These are phyloP conservation scores for Pseudogymnoascus sp. DNA, from an alignment of 2,329 filamentous ascomycete species.

Conservation along the genomic window DNA sequence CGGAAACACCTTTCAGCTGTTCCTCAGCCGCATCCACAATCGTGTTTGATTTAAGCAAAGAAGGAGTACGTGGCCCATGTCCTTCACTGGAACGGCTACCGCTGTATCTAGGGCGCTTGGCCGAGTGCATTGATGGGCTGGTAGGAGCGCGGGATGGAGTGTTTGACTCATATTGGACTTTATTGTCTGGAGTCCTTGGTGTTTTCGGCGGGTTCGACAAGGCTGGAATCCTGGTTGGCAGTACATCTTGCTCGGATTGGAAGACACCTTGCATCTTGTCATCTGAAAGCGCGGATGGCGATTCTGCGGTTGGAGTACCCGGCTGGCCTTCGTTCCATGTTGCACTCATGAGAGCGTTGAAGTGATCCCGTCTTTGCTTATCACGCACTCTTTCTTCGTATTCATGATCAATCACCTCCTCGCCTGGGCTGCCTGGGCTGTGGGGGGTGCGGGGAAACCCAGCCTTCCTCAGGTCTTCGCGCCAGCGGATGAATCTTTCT, in stretches of 20 bases:
- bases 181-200: background rate
- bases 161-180: background rate
- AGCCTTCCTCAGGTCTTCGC: conserved; percentile 59
- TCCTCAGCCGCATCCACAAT: conserved; percentile 9
- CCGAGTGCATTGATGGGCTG: background rate
- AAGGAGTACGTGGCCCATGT: conserved; percentile 21
- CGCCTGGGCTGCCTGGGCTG: conserved; percentile 21
- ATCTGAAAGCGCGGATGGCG: conserved; percentile 13
- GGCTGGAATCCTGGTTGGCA: background rate
- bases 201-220: background rate
- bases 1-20: conserved; percentile 17
- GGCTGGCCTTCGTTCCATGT: conserved; percentile 59
- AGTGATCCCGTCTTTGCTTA: conserved; percentile 38
- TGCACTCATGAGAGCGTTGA: conserved; percentile 46
- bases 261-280: background rate
- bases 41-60: conserved; percentile 21
- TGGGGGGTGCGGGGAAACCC: conserved; percentile 37
- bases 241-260: background rate
- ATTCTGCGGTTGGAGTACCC: conserved; percentile 40
- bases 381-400: conserved; percentile 25
- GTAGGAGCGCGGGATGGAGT: background rate
- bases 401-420: conserved; percentile 19
- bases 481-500: conserved; percentile 75
- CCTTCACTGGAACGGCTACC: conserved; percentile 20
- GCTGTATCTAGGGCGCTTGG: conserved; percentile 24